Evolutionary conservation across 2,329 filamentous ascomycete species (phyloP).

Genomic region (Clonostachys chloroleuca): DNA sequence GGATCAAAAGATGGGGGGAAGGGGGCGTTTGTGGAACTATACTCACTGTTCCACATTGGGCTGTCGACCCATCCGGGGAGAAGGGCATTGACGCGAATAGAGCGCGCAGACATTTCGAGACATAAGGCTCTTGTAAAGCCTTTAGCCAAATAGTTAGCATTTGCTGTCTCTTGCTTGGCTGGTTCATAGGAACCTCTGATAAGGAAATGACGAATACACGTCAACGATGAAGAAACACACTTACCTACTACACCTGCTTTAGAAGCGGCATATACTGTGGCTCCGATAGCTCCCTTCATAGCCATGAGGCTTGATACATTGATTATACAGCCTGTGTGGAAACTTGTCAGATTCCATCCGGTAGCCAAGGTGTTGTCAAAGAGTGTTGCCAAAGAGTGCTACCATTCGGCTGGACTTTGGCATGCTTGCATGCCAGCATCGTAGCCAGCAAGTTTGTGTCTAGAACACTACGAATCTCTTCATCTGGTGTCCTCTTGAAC

Average conservation of each 20-base stretch:
- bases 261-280: slow-evolving; percentile 70
- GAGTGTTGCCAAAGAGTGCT: slow-evolving; percentile 1
- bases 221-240: slow-evolving; percentile 8
- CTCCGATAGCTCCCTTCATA: slow-evolving; percentile 62
- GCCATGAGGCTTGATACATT: slow-evolving; percentile 79
- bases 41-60: slow-evolving; percentile 67
- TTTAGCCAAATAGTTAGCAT: slow-evolving; percentile 18
- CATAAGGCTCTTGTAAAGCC: slow-evolving; percentile 66
- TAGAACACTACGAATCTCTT: slow-evolving; percentile 53
- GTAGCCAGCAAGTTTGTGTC: slow-evolving; percentile 67
- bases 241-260: slow-evolving; percentile 75
- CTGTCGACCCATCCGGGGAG: slow-evolving; percentile 81
- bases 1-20: neutral
- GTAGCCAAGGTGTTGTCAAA: neutral
- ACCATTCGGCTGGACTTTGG: slow-evolving; percentile 25
- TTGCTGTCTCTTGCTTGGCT: slow-evolving; percentile 1
- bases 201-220: neutral
- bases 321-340: slow-evolving; percentile 61
- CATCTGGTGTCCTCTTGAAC: slow-evolving; percentile 48
- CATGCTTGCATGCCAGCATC: slow-evolving; percentile 54
- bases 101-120: slow-evolving; percentile 52
- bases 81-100: slow-evolving; percentile 74
- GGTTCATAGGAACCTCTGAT: neutral
- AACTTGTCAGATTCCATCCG: no score
- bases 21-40: neutral